Percentiles rank a stretch among this genome's conserved stretches.
Evolutionary conservation across 2,329 filamentous ascomycete genomes (phyloP).

Genomic region (Aspergillus spinulosporus): DNA sequence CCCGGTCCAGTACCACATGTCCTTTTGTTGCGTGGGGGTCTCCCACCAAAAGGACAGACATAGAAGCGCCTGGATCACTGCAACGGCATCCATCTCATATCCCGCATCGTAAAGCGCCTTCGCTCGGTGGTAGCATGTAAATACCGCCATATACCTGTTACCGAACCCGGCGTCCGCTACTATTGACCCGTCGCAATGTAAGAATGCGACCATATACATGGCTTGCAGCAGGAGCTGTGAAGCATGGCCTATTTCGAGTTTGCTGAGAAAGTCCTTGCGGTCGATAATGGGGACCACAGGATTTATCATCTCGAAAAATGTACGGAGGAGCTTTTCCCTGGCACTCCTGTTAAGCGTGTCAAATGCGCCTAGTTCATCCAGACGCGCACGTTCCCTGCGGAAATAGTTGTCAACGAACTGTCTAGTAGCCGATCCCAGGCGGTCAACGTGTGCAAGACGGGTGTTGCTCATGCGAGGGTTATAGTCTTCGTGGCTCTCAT

Average conservation of each 20-base stretch:
- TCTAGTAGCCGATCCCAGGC: conserved; percentile 8
- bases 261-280: conserved; percentile 6
- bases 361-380: conserved; percentile 8
- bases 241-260: not conserved
- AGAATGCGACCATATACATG: not conserved
- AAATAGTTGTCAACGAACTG: conserved; percentile 5
- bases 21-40: conserved; percentile 13
- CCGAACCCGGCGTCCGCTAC: not conserved
- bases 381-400: not conserved
- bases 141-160: conserved; percentile 9
- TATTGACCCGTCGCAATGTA: not conserved
- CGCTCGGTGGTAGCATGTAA: conserved; percentile 6
- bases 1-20: conserved; percentile 15
- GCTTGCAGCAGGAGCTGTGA: conserved; percentile 12
- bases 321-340: not conserved
- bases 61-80: conserved; percentile 6
- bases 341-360: not conserved
- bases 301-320: conserved; percentile 6
- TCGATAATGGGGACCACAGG: conserved; percentile 5
- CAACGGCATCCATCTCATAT: conserved; percentile 13
- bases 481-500: not conserved
- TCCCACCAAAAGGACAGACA: conserved; percentile 14
- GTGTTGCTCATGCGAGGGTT: not conserved
- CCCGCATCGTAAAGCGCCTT: conserved; percentile 12
- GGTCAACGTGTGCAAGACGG: conserved; percentile 5